Percentiles rank a stretch among this genome's conserved stretches.
Evolutionary conservation across 2,329 filamentous ascomycete genomes (phyloP).

Genomic region (Westerdykella ornata): DNA sequence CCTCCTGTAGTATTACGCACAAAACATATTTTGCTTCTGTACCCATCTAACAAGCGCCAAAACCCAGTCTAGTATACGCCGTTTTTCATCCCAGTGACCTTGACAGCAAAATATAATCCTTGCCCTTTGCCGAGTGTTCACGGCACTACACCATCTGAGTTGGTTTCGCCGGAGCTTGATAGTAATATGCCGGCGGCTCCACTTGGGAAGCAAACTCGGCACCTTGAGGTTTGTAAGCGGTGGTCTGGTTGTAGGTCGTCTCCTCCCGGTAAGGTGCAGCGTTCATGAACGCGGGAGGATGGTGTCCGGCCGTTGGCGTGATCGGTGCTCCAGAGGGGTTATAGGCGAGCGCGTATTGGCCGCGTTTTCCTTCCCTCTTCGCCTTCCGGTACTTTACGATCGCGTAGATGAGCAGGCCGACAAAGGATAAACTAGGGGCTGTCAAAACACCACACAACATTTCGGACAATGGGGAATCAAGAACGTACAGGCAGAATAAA

Average conservation of each 20-base stretch:
- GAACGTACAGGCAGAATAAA: constrained; percentile 35
- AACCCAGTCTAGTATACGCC: too few relatives aligned
- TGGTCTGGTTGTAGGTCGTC: constrained; percentile 11
- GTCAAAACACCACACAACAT: constrained; percentile 1
- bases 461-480: background rate
- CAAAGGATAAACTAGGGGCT: constrained; percentile 27
- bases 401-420: constrained; percentile 39
- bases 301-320: background rate
- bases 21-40: too few relatives aligned
- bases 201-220: background rate
- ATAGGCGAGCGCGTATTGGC: constrained; percentile 28
- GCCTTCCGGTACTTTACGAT: constrained; percentile 30
- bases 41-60: too few relatives aligned
- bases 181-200: background rate
- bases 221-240: constrained; percentile 7
- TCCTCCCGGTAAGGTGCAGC: constrained; percentile 16
- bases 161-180: background rate
- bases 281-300: constrained; percentile 1
- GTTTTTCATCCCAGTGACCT: too few relatives aligned
- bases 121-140: background rate
- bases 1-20: too few relatives aligned
- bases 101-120: too few relatives aligned
- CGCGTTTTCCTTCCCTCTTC: constrained; percentile 31
- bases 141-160: background rate
- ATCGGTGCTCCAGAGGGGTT: constrained; percentile 20